Base-by-base conservation (phyloP, 257 asterid species). In the Plantago elongata region DNA sequence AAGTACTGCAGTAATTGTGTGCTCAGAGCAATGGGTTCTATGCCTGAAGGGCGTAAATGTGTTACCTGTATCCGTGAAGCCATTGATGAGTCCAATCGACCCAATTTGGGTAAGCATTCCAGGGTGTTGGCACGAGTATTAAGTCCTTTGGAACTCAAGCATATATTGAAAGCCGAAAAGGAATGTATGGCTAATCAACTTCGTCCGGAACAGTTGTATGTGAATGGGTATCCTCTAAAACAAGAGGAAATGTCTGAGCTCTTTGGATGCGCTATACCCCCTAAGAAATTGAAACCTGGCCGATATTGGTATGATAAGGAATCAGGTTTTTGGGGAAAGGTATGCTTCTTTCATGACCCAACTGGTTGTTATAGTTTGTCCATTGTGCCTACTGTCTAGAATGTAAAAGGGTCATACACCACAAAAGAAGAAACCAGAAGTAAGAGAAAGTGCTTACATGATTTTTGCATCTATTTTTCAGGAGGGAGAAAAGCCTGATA, bases 401-500 rank as follows among this genome's bases (percentile, higher is more conserved):
- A 65, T 42, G 50, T 71, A 61, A 68, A 64, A 38, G 51, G 66
- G 73, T 75, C 63, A 77, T 66, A 61, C 38, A 34, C 40, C 40
- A 34, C 0, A 34, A 34, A 34, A 34, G 40, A 34, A 34, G 8
- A 34, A 4, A 34, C 4, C 27, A 22, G 27, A 34, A 5, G 62
- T 38, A n/a, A 45, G 11, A 38, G 9, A 8, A 9, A n/a, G 18
- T 57, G 45, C 29, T 57, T 9, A 40, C 17, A 18, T 57, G 62
- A 37, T 57, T 14, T 34, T 13, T 57, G 34, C 37, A 43, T 57
- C 50, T 11, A 70, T 72, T 66, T 63, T 45, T 65, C 87, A 92
- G 98, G 98, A 92, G 66, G 98, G 98, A 50, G 95, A 84, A 76
- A 92, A 92, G 63, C 98, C 98, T 7, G 95, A 89, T 67, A 84